phyloP scores from a whole-genome alignment of 176 grass and related monocot genomes.

The Paspalum vaginatum region DNA sequence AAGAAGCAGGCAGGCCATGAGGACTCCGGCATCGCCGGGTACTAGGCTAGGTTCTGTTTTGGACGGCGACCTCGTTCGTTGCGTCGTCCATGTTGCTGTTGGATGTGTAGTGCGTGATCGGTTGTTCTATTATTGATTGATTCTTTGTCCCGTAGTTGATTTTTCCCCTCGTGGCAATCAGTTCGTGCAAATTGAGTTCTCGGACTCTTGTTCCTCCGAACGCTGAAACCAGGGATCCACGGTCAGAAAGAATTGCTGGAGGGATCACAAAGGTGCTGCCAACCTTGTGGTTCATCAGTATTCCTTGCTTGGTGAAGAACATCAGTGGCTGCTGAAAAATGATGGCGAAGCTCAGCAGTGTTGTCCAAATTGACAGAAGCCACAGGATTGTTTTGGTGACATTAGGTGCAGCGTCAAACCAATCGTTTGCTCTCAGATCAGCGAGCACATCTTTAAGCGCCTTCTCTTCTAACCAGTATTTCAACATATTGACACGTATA shows the following conservation, averaged over 20 bases:
- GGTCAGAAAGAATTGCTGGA: slow-evolving; percentile 61
- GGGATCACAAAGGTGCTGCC: slow-evolving; percentile 55
- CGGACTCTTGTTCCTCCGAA: background rate
- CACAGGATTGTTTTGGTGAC: slow-evolving; percentile 57
- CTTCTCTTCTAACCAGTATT: slow-evolving; percentile 65
- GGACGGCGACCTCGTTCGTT: background rate
- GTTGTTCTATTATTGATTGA: slow-evolving; percentile 12
- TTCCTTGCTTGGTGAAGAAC: slow-evolving; percentile 86
- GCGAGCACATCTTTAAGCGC: slow-evolving; percentile 42
- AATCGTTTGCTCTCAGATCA: background rate
- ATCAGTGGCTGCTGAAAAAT: slow-evolving; percentile 82
- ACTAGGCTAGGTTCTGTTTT: background rate
- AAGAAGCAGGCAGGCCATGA: slow-evolving; percentile 35
- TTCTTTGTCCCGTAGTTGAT: background rate
- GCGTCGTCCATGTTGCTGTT: background rate
- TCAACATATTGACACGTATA: background rate
- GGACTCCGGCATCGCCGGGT: slow-evolving; percentile 22
- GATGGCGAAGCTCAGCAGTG: slow-evolving; percentile 76
- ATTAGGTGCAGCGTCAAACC: slow-evolving; percentile 28
- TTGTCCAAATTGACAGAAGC: slow-evolving; percentile 69
- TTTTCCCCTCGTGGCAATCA: no score
- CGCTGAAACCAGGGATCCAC: no score
- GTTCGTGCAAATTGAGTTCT: background rate
- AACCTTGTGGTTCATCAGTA: slow-evolving; percentile 64
- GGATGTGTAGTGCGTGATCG: background rate